Evolutionary conservation across 345 rosid species (phyloP), one percentile per base, ranked within the genome.

Genomic region (Lumnitzera littorea): DNA sequence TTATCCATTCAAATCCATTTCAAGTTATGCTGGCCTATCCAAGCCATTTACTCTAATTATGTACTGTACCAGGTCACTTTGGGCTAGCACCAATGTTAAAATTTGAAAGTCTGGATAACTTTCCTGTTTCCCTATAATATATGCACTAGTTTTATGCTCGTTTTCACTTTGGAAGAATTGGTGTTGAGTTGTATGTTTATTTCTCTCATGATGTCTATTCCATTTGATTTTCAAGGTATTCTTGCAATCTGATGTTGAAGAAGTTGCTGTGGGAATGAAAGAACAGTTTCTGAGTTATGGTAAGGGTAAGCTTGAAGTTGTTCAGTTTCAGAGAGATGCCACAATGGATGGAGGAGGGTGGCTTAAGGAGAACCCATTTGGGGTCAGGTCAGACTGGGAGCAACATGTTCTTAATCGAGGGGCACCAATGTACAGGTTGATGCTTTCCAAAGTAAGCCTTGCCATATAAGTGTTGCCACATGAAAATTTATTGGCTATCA

Each of bases 311-410:
- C 79, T 86, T 43, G 41, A 13, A 36, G 48, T 80, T 50, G 27
- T 52, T 49, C 71, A 67, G 49, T 61, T 64, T 46, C 68, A 61
- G 23, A 29, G 23, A 27, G 63, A 58, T 31, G 15, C 55, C 16
- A 58, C 31, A 59, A 43, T 24, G 57, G 29, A 50, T 27, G 68
- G 63, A 67, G 67, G 51, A 54, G 61, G 56, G 12, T 79, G 91
- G 92, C 70, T 83, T 1, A 12, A 64, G 51, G 92, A 81, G 75
- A 86, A 83, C 64, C 87, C 87, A 1, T 83, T 81, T 58, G 89
- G 89, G 57, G 74, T 81, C 41, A 67, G 65, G 27, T 83, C 92
- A 51, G 89, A 86, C 62, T 86, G 91, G 91, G 91, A 86, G 52
- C 77, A 69, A 61, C 88, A 81, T 56, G 88, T 83, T 31, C 48